These are phyloP conservation scores for Hyphopichia homilentoma DNA, from an alignment of 805 yeast genomes.

Conservation along the genomic window DNA sequence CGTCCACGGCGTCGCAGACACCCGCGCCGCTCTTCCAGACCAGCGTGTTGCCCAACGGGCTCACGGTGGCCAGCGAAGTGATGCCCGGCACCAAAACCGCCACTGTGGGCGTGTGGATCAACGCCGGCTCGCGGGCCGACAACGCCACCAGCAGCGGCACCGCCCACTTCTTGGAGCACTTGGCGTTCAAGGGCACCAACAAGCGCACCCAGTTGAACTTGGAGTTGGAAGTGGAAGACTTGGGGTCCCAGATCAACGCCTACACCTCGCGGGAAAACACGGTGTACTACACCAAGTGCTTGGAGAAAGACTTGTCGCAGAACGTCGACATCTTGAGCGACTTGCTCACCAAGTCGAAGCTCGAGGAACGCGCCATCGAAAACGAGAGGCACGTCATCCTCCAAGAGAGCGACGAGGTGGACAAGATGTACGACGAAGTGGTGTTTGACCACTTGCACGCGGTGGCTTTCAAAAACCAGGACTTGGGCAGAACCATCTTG, in stretches of 20 bases:
- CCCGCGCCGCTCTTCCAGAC: slow-evolving; percentile 41
- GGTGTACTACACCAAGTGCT: slow-evolving; percentile 90
- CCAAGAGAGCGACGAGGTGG: slow-evolving; percentile 96
- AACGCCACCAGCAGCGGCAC: slow-evolving; percentile 83
- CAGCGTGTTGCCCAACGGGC: slow-evolving; percentile 80
- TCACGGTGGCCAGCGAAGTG: slow-evolving; percentile 88
- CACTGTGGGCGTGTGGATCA: slow-evolving; percentile 97
- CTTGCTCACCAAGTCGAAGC: slow-evolving; percentile 78
- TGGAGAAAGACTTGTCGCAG: slow-evolving; percentile 74
- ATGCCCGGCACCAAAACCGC: slow-evolving; percentile 90
- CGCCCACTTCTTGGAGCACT: slow-evolving; percentile 95
- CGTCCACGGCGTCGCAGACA: slow-evolving; percentile 1
- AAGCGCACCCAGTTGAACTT: slow-evolving; percentile 75
- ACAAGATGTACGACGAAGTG: slow-evolving; percentile 97
- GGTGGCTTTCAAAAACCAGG: slow-evolving; percentile 84
- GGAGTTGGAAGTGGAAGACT: slow-evolving; percentile 91
- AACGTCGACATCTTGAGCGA: slow-evolving; percentile 88
- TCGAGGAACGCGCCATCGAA: slow-evolving; percentile 83
- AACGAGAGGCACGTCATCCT: slow-evolving; percentile 95
- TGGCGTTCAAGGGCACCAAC: slow-evolving; percentile 93
- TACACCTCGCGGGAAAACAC: slow-evolving; percentile 97
- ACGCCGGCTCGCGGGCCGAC: slow-evolving; percentile 98
- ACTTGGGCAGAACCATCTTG: slow-evolving; percentile 91
- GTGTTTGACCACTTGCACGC: slow-evolving; percentile 96
- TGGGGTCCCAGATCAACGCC: slow-evolving; percentile 98